Evolutionary conservation across 768 basidiomycete genomes (phyloP), one percentile per base, ranked within the genome.

Genomic region (Leccinum broughii): DNA sequence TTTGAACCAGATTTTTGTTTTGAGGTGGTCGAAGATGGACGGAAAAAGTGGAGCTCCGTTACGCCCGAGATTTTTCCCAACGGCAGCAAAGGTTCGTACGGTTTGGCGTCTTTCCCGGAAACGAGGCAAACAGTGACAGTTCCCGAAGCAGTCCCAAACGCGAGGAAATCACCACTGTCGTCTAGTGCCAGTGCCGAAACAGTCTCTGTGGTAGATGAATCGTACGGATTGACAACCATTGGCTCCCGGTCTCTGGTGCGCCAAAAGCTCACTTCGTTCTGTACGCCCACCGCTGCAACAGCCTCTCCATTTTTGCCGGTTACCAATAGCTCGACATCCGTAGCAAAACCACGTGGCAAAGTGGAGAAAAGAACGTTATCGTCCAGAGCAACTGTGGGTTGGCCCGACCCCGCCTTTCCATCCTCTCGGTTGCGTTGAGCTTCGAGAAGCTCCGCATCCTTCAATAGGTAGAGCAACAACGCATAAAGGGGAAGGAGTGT

Each of bases 361-460:
- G 89, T 88, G 8, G 80, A 78, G 66, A 93, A 91, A 17, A 79
- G 73, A 2, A 89, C 70, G 14, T 78, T 69, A 26, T 73, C 76
- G 56, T 82, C 77, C 13, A 85, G 70, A 3, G 76, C 57, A 35
- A 64, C 53, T 55, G 64, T 49, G 35, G 46, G 34, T 54, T 69
- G 73, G 8, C 62, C 49, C 4, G 76, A 72, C 9, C 72, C 65
- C 8, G 72, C 64, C 60, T 81, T 80, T 1, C 77, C 68, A 37
- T 83, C 84, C 2, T 77, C 77, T 34, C 84, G 81, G 68, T 89
- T 81, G 44, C 88, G 81, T 67, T 95, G 93, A 3, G 92, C 90
- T 67, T 95, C 95, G 37, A 97, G 81, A 1, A 95, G 83, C 60
- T 99, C 95, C 0, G 93, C 86, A 64, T 96, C 89, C 77, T 95